Conservation (phyloP, 2,329 filamentous ascomycete species). For the Lachnellula occidentalis region DNA sequence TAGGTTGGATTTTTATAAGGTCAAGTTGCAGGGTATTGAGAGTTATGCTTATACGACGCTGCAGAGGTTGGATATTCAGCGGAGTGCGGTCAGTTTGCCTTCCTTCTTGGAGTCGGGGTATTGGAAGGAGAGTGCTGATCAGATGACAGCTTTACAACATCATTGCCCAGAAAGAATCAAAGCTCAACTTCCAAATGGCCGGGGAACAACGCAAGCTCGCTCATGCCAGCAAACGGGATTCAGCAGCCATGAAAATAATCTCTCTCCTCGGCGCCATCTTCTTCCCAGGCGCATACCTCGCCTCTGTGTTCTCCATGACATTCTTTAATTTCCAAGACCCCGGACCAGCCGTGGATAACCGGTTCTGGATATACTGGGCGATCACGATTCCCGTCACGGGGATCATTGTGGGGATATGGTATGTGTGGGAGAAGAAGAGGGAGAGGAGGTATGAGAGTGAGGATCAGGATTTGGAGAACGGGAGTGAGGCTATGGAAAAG, state of each 20-base stretch:
- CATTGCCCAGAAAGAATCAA: constrained; percentile 59
- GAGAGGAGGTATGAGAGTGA: constrained; percentile 21
- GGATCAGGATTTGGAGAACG: constrained; percentile 26
- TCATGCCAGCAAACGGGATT: constrained; percentile 36
- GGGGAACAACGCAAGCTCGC: constrained; percentile 38
- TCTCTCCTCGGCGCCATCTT: constrained; percentile 60
- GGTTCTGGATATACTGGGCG: constrained; percentile 59
- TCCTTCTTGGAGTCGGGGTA: not conserved
- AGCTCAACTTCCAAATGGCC: constrained; percentile 54
- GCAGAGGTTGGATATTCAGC: constrained; percentile 55
- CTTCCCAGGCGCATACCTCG: constrained; percentile 55
- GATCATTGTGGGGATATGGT: constrained; percentile 50
- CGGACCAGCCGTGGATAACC: constrained; percentile 35
- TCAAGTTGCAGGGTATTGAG: constrained; percentile 56
- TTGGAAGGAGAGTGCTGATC: constrained; percentile 5
- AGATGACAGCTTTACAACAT: constrained; percentile 54
- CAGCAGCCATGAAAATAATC: constrained; percentile 57
- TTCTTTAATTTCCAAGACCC: constrained; percentile 55
- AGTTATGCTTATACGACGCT: constrained; percentile 59
- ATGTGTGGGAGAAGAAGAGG: constrained; percentile 34
- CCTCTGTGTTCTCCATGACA: constrained; percentile 61
- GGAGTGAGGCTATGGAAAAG: constrained; percentile 27
- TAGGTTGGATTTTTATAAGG: constrained; percentile 54
- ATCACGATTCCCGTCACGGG: constrained; percentile 54
- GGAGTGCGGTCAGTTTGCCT: constrained; percentile 47